Evolutionary conservation across 1,284 basidiomycete genomes (phyloP), one percentile per base, ranked within the genome.

Genomic region (Apiotrichum akiyoshidainum): DNA sequence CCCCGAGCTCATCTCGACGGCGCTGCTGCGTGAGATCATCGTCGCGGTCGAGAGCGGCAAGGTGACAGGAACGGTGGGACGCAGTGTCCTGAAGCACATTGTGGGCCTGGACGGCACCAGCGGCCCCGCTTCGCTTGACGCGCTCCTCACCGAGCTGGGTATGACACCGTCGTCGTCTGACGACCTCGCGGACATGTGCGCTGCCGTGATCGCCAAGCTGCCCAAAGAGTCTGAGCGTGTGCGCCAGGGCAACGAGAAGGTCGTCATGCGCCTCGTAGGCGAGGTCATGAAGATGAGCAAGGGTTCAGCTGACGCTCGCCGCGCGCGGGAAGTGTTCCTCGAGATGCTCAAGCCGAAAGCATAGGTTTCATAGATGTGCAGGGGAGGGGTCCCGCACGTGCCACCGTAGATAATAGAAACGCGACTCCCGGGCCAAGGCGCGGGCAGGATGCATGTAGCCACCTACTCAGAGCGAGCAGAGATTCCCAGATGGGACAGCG

Each of bases 241-340:
- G 21, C 82, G 83, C 17, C 80, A 81, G 41, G 93, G 95, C 0
- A 88, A 90, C 59, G 76, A 80, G 34, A 92, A 89, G 63, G 92
- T 94, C 1, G 71, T 97, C 44, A 92, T 92, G 80, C 87, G 89
- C 61, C 82, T 99, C 37, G 83, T 98, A 9, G 95, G 95, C 0
- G 83, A 85, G 71, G 89, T 95, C 22, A 97, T 98, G 92, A 89
- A 87, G 76, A 75, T 84, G 54, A 89, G 87, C 59, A 81, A 84
- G 59, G 94, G 94, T 5, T 82, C 85, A 37, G 91, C 87, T 21
- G 87, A 96, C 68, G 81, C 82, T 1, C 69, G 72, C 52, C 65
- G 71, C 41, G 78, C 78, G 0, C 72, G 67, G 44, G 71, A 70
- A 49, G 60, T 74, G 17, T 60, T 81, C 26, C 39, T 72, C 37